Conservation (phyloP, 169 alveolate genomes). For the Eimeria praecox region DNA sequence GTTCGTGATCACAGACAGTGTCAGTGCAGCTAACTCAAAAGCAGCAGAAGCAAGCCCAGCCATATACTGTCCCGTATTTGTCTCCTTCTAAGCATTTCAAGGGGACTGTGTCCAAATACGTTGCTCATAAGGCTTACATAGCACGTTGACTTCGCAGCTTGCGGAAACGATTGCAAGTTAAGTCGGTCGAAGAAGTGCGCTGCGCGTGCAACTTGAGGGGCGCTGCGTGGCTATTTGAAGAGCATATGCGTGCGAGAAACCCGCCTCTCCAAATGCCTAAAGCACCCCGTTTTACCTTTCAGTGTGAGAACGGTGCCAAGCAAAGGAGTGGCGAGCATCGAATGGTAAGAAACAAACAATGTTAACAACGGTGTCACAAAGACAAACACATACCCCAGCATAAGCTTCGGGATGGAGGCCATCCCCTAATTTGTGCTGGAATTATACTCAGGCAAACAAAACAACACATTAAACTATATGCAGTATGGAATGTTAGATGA, state of each 20-base stretch:
- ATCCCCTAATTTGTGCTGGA: not conserved
- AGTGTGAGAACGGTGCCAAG: not conserved
- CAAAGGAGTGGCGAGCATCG: not conserved
- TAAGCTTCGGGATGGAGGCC: not conserved
- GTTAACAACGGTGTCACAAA: not conserved
- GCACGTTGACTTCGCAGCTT: not conserved
- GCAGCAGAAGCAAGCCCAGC: not conserved
- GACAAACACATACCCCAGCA: not conserved
- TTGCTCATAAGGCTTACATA: not conserved
- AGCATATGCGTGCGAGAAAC: not conserved
- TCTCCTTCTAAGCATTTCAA: not conserved
- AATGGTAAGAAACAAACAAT: not conserved
- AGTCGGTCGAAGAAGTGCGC: not conserved
- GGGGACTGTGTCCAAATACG: not conserved
- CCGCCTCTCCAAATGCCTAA: not conserved
- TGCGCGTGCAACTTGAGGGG: not conserved
- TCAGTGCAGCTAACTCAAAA: not conserved
- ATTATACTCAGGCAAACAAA: not conserved
- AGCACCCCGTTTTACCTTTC: not conserved
- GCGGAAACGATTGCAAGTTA: slow-evolving; percentile 13
- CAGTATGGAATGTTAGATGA: not conserved
- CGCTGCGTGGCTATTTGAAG: not conserved
- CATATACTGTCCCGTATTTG: not conserved
- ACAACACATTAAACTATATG: not conserved
- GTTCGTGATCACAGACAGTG: too few species aligned